Evolutionary conservation across 2,329 filamentous ascomycete species (phyloP).

Genomic region (Exophiala xenobiotica): DNA sequence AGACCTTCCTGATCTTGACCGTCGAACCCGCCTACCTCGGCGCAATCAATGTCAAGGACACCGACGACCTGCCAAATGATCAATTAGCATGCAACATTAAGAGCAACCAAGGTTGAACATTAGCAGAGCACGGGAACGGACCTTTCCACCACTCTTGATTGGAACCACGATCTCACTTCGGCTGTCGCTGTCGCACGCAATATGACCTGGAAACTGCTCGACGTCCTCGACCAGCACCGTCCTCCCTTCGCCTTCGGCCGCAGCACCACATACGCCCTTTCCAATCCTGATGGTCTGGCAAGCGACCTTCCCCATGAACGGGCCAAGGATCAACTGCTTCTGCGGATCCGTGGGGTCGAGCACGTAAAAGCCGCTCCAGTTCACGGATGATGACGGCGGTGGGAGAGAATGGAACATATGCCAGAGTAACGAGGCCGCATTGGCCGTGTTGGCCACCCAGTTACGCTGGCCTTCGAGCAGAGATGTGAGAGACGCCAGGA

Average conservation of each 20-base stretch:
- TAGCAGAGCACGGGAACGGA: conserved; percentile 29
- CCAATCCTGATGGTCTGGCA: conserved; percentile 50
- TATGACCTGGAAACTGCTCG: conserved; percentile 47
- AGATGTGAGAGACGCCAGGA: conserved; percentile 40
- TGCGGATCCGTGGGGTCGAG: conserved; percentile 26
- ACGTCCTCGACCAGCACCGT: conserved; percentile 48
- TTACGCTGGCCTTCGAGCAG: conserved; percentile 46
- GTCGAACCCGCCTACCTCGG: conserved; percentile 45
- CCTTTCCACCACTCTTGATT: conserved; percentile 42
- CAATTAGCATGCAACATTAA: not conserved
- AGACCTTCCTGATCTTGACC: conserved; percentile 45
- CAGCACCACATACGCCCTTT: conserved; percentile 48
- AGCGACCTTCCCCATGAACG: conserved; percentile 50
- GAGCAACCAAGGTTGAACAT: not conserved
- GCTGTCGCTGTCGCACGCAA: conserved; percentile 51
- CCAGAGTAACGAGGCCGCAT: conserved; percentile 50
- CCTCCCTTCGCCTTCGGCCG: conserved; percentile 38
- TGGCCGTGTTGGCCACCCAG: conserved; percentile 50
- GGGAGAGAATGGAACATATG: conserved; percentile 48
- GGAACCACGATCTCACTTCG: conserved; percentile 53
- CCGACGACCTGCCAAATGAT: conserved; percentile 42
- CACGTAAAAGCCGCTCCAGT: conserved; percentile 52
- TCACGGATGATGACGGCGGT: conserved; percentile 44
- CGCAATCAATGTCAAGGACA: conserved; percentile 51
- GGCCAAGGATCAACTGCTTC: conserved; percentile 43